These are phyloP conservation scores for Xerocomellus intermedius DNA, from an alignment of 768 basidiomycete genomes.

Conservation along the genomic window DNA sequence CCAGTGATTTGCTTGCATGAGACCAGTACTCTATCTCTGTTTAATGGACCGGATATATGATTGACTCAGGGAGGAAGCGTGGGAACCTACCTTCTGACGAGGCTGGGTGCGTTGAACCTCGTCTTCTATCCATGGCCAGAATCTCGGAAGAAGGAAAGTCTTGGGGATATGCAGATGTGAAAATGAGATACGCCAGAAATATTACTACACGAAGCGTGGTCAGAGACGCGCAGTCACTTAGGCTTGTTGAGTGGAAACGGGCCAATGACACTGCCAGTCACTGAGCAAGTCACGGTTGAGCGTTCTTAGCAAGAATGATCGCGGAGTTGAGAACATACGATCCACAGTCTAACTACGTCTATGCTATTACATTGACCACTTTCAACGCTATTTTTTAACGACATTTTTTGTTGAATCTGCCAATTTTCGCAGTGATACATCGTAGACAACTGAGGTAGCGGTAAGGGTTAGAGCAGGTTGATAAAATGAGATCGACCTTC, in stretches of 20 bases:
- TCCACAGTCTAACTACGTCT: not conserved
- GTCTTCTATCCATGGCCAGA: constrained; percentile 62
- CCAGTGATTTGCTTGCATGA: constrained; percentile 60
- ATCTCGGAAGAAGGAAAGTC: not conserved
- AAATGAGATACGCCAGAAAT: constrained; percentile 1
- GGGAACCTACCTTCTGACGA: constrained; percentile 68
- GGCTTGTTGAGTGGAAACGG: constrained; percentile 4
- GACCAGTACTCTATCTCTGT: constrained; percentile 79
- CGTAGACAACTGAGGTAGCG: constrained; percentile 66
- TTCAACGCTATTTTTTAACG: not conserved
- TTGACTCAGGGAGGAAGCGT: constrained; percentile 15
- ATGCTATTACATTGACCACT: not conserved
- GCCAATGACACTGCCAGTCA: not conserved
- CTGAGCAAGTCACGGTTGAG: not conserved
- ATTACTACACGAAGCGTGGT: constrained; percentile 7
- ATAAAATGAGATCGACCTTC: constrained; percentile 54
- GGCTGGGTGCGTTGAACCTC: constrained; percentile 61
- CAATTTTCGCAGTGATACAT: constrained; percentile 75
- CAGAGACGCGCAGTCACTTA: not conserved
- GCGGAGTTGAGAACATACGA: constrained; percentile 23
- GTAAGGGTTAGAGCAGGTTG: not conserved
- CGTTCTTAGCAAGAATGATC: constrained; percentile 13
- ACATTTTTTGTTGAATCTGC: constrained; percentile 28
- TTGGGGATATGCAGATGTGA: not conserved
- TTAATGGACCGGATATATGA: constrained; percentile 5